Evolutionary conservation across 805 yeast genomes (phyloP).

Genomic region (Danielia reshetovae): DNA sequence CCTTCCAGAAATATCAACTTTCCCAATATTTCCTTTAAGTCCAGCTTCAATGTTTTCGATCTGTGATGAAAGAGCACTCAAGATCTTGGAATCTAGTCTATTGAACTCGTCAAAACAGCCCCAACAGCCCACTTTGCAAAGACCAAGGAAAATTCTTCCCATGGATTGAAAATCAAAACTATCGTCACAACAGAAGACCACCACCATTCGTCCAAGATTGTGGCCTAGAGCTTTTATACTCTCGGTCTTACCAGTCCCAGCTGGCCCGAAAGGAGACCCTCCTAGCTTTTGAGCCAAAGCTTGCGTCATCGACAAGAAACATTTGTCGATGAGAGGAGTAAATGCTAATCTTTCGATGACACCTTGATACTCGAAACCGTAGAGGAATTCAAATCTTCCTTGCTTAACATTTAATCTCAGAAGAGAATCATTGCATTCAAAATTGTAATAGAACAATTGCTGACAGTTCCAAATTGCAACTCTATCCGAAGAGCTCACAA

Average conservation of each 20-base stretch:
- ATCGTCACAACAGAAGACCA: constrained; percentile 91
- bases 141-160: constrained; percentile 71
- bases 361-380: constrained; percentile 85
- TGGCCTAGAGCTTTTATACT: constrained; percentile 80
- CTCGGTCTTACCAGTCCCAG: constrained; percentile 97
- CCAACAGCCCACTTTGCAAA: constrained; percentile 85
- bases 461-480: constrained; percentile 47
- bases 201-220: constrained; percentile 71
- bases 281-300: constrained; percentile 74
- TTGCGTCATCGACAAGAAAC: constrained; percentile 66
- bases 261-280: constrained; percentile 94
- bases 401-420: constrained; percentile 46
- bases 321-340: constrained; percentile 66
- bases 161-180: constrained; percentile 77
- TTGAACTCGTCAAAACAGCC: constrained; percentile 96
- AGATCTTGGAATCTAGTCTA: constrained; percentile 61
- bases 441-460: constrained; percentile 45
- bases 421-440: constrained; percentile 19
- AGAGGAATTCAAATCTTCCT: constrained; percentile 46
- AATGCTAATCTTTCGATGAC: constrained; percentile 66
- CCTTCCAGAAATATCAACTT: constrained; percentile 43
- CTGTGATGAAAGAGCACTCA: constrained; percentile 83
- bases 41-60: constrained; percentile 68
- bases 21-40: constrained; percentile 23
- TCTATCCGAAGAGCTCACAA: constrained; percentile 8